Percentiles rank a stretch among this genome's conserved stretches.
Conservation (phyloP, 495 filamentous ascomycete species). For the Stereocaulon alpinum region DNA sequence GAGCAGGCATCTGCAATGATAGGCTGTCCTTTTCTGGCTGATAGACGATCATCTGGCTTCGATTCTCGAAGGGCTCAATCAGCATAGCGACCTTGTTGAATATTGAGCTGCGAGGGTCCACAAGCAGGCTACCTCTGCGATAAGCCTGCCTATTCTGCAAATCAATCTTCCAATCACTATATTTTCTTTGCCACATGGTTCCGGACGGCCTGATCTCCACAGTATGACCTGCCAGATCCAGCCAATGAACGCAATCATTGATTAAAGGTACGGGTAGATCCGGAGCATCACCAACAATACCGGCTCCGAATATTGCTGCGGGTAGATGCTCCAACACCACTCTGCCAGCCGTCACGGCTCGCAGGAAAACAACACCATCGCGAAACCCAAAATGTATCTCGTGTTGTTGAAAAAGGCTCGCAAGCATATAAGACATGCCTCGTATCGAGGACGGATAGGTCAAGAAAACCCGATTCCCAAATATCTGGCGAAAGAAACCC, state of each 20-base stretch:
- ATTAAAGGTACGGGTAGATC: constrained; percentile 39
- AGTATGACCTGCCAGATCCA: constrained; percentile 33
- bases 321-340: constrained; percentile 11
- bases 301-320: not conserved
- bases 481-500: constrained; percentile 34
- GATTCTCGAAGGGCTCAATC: constrained; percentile 12
- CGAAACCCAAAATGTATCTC: constrained; percentile 42
- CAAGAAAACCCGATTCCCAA: constrained; percentile 37
- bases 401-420: constrained; percentile 23
- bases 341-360: constrained; percentile 20
- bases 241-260: constrained; percentile 46
- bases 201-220: constrained; percentile 42
- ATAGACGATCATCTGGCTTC: constrained; percentile 3
- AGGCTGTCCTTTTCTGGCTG: constrained; percentile 8
- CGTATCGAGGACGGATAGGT: constrained; percentile 35
- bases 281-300: not conserved
- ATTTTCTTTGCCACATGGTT: constrained; percentile 29
- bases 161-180: constrained; percentile 11
- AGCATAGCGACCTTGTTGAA: constrained; percentile 4
- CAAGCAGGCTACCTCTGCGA: not conserved
- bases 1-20: constrained; percentile 5
- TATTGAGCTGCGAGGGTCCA: constrained; percentile 11
- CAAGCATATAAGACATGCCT: constrained; percentile 39
- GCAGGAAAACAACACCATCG: constrained; percentile 28
- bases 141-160: not conserved